Conservation (phyloP, 2,329 filamentous ascomycete genomes). For the Colletotrichum plurivorum region DNA sequence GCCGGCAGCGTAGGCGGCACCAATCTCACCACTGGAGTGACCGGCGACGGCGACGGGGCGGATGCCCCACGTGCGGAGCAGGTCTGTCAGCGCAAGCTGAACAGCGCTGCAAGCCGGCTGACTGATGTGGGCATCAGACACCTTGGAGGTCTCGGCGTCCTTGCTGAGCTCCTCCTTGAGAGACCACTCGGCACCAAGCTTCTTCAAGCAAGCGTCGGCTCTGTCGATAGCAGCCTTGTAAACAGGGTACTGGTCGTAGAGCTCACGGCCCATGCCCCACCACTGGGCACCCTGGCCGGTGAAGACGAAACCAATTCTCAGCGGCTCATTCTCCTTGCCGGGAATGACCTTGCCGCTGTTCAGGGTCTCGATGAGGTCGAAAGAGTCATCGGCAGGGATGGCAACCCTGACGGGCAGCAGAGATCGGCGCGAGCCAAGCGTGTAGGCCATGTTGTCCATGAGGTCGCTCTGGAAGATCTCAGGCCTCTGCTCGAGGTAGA, state of each 20-base stretch:
- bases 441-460: slow-evolving; percentile 47
- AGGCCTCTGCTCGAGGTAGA: slow-evolving; percentile 58
- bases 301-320: slow-evolving; percentile 47
- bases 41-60: slow-evolving; percentile 56
- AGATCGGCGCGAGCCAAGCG: slow-evolving; percentile 35
- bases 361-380: slow-evolving; percentile 44
- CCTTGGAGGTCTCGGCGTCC: slow-evolving; percentile 49
- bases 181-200: slow-evolving; percentile 53
- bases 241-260: slow-evolving; percentile 50
- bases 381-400: slow-evolving; percentile 48
- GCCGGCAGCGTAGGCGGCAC: slow-evolving; percentile 59
- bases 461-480: slow-evolving; percentile 59
- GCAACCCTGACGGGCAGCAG: slow-evolving; percentile 36
- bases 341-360: slow-evolving; percentile 53
- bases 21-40: slow-evolving; percentile 65
- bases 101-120: slow-evolving; percentile 62
- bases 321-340: slow-evolving; percentile 52
- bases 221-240: slow-evolving; percentile 51
- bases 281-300: slow-evolving; percentile 49
- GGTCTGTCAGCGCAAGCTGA: slow-evolving; percentile 61
- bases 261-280: slow-evolving; percentile 43
- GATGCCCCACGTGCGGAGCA: slow-evolving; percentile 61
- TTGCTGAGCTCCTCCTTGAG: slow-evolving; percentile 55
- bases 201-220: slow-evolving; percentile 50
- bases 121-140: slow-evolving; percentile 58